Conservation (phyloP, 202 grass and related monocot genomes). For the Hordeum pubiflorum region DNA sequence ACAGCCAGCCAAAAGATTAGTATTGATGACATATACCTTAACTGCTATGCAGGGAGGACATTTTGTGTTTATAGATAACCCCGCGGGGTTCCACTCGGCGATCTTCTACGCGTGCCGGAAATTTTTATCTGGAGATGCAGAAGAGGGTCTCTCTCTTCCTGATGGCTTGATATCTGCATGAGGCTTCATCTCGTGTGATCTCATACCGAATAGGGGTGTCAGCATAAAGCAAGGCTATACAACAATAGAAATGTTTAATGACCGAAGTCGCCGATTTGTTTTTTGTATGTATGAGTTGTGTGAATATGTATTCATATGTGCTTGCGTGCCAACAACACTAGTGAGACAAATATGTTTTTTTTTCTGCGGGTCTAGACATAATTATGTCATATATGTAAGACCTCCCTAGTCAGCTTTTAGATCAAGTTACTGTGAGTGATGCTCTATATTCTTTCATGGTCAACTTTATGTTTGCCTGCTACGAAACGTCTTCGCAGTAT, state of each 20-base stretch:
- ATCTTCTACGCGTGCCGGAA: constrained; percentile 68
- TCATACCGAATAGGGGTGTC: not conserved
- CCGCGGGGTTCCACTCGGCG: constrained; percentile 67
- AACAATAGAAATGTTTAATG: not conserved
- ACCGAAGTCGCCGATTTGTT: not conserved
- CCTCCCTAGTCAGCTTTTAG: not conserved
- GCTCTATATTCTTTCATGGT: not conserved
- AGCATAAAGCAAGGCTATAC: not conserved
- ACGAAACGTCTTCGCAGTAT: not conserved
- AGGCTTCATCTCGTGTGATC: not conserved
- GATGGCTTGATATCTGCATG: constrained; percentile 56
- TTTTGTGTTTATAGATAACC: constrained; percentile 95
- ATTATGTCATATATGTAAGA: not conserved
- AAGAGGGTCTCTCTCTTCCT: constrained; percentile 48
- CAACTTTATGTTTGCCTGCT: not conserved
- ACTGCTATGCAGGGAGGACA: constrained; percentile 59
- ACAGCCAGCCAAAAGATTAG: not conserved
- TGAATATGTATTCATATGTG: not conserved
- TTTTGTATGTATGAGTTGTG: not conserved
- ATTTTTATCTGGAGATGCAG: constrained; percentile 42
- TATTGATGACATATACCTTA: not conserved
- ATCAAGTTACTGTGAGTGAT: not conserved
- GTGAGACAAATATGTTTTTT: too few species aligned
- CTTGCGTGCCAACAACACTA: not conserved
- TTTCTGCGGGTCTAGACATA: not conserved